Percentiles rank a stretch among this genome's conserved stretches.
phyloP scores from a whole-genome alignment of 352 stramenopile species.

The Chrysophaeum taylorii region DNA sequence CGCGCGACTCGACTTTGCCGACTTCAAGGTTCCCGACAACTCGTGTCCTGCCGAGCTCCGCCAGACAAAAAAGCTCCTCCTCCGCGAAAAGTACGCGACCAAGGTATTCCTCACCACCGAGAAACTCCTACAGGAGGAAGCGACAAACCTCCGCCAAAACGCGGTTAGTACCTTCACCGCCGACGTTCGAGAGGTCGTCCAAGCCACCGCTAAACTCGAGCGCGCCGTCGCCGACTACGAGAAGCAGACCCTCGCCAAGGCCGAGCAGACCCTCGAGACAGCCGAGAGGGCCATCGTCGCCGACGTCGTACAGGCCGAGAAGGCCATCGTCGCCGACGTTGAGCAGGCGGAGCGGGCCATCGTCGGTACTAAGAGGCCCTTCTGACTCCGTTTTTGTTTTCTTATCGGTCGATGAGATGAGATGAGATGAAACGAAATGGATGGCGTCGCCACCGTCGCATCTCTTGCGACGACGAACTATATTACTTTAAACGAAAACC shows the following conservation, averaged over 20 bases:
- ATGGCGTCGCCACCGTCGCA: too few species aligned
- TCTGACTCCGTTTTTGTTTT: too few species aligned
- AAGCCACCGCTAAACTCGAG: constrained; percentile 32
- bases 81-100: constrained; percentile 31
- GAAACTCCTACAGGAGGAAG: constrained; percentile 44
- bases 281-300: constrained; percentile 25
- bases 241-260: too few species aligned
- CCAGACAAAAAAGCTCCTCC: neutral
- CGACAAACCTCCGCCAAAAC: constrained; percentile 37
- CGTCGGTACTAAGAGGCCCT: too few species aligned
- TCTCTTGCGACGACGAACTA: too few species aligned
- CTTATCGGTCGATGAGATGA: too few species aligned
- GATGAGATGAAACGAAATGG: too few species aligned
- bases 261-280: constrained; percentile 23
- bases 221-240: constrained; percentile 44
- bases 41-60: constrained; percentile 45
- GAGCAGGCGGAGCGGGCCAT: neutral
- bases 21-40: constrained; percentile 58
- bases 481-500: too few species aligned
- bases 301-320: constrained; percentile 31
- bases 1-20: constrained; percentile 55
- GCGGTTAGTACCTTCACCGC: constrained; percentile 41
- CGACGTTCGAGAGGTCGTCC: constrained; percentile 35
- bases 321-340: constrained; percentile 21
- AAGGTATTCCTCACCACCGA: constrained; percentile 27